phyloP scores from a whole-genome alignment of 2,329 filamentous ascomycete species.

The Alternaria burnsii region DNA sequence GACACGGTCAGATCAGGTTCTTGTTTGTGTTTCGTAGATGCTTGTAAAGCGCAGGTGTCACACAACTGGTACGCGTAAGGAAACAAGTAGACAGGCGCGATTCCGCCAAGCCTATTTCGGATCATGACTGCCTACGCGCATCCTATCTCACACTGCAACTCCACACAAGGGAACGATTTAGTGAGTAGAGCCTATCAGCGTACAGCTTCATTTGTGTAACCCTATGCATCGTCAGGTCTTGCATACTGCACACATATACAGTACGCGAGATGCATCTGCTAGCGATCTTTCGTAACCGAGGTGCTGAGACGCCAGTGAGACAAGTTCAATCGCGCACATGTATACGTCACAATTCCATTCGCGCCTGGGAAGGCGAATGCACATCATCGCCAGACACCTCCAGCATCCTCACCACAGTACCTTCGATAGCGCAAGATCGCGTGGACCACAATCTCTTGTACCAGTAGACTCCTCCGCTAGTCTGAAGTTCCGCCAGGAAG shows the following conservation, averaged over 20 bases:
- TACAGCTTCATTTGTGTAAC: not conserved
- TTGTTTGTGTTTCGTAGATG: not conserved
- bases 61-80: not conserved
- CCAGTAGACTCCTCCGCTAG: not conserved
- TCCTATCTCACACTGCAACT: not conserved
- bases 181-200: not conserved
- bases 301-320: constrained; percentile 43
- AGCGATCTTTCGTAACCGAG: constrained; percentile 13
- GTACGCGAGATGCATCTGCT: constrained; percentile 6
- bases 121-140: constrained; percentile 1
- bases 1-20: constrained; percentile 11
- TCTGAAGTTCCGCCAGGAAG: not conserved
- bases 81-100: not conserved
- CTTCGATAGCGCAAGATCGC: not conserved
- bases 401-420: not conserved
- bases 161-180: not conserved
- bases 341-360: constrained; percentile 34
- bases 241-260: not conserved
- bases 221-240: not conserved
- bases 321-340: constrained; percentile 19
- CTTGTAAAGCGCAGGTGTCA: not conserved
- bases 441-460: not conserved
- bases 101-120: constrained; percentile 6
- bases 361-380: constrained; percentile 9
- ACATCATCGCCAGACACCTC: constrained; percentile 7